phyloP scores from a whole-genome alignment of 1,284 basidiomycete species.

The Porogramme epimiltina region DNA sequence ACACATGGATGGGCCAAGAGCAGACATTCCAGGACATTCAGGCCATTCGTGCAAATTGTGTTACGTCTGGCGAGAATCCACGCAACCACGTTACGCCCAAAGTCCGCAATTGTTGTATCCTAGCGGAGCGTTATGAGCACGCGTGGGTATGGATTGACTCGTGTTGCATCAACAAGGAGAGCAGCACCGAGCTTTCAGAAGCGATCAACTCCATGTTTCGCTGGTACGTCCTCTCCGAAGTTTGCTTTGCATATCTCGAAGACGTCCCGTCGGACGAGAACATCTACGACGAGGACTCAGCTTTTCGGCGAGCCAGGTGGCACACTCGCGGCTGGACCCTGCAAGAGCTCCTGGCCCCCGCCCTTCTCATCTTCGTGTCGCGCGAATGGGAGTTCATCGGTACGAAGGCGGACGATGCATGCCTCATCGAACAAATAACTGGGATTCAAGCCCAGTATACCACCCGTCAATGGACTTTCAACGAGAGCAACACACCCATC shows the following conservation, averaged over 20 bases:
- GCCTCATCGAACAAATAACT: neutral
- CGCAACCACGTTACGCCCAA: neutral
- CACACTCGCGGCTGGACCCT: slow-evolving; percentile 1
- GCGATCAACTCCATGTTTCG: slow-evolving; percentile 1
- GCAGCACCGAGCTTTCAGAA: slow-evolving; percentile 2
- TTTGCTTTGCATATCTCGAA: slow-evolving; percentile 2
- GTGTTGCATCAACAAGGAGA: slow-evolving; percentile 4
- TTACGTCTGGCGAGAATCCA: neutral
- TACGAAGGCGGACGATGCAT: neutral
- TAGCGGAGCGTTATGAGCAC: neutral
- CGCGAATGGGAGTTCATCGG: neutral
- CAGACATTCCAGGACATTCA: neutral
- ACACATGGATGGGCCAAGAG: neutral
- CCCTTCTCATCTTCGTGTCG: slow-evolving; percentile 1
- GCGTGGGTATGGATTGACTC: slow-evolving; percentile 1
- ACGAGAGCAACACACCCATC: neutral
- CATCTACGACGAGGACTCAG: neutral
- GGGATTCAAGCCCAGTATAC: neutral
- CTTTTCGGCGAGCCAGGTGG: neutral
- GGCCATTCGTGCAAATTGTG: neutral
- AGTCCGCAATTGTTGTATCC: neutral
- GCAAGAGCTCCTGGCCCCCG: slow-evolving; percentile 5
- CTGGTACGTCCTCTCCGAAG: slow-evolving; percentile 1
- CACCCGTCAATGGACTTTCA: neutral
- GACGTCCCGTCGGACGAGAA: neutral